A percentile compares a stretch with the other conserved stretches of the same genome.
These are phyloP conservation scores for Datura wrightii DNA, from an alignment of 257 asterid genomes.

Conservation along the genomic window DNA sequence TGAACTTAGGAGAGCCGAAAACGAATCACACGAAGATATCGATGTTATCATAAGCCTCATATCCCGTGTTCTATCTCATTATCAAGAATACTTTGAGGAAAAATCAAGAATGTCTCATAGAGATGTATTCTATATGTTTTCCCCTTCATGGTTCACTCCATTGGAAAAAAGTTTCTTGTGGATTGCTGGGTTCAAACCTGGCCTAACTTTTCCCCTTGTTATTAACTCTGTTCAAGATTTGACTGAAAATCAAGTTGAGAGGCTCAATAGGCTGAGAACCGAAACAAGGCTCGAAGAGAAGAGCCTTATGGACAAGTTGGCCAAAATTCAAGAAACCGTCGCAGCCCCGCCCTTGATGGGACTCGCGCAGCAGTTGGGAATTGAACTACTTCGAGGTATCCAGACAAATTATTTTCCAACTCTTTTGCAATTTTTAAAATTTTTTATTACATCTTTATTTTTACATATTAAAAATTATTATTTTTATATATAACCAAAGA, in stretches of 20 bases:
- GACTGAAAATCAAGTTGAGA: slow-evolving; percentile 38
- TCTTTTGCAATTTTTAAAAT: no score
- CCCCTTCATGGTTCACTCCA: slow-evolving; percentile 62
- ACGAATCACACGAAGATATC: slow-evolving; percentile 18
- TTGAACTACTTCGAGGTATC: not conserved
- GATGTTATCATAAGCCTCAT: slow-evolving; percentile 35
- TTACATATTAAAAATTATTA: no score
- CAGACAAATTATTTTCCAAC: no score
- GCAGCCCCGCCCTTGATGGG: slow-evolving; percentile 55
- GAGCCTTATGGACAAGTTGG: slow-evolving; percentile 48
- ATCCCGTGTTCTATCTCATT: slow-evolving; percentile 48
- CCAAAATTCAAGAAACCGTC: slow-evolving; percentile 59
- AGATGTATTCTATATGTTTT: slow-evolving; percentile 47
- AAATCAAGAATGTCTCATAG: slow-evolving; percentile 51
- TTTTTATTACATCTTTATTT: no score
- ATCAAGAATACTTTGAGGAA: slow-evolving; percentile 50
- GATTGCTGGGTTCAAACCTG: slow-evolving; percentile 62
- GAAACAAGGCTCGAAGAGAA: slow-evolving; percentile 46
- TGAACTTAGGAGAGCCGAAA: no score
- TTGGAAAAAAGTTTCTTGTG: slow-evolving; percentile 58
- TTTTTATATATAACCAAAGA: no score
- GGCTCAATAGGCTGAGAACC: slow-evolving; percentile 34
- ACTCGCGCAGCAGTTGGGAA: slow-evolving; percentile 30
- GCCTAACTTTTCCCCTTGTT: slow-evolving; percentile 42
- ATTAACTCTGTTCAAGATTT: slow-evolving; percentile 39